Evolutionary conservation across 2,329 filamentous ascomycete genomes (phyloP), one percentile per base, ranked within the genome.

Genomic region (Ophiostoma tasmaniense): DNA sequence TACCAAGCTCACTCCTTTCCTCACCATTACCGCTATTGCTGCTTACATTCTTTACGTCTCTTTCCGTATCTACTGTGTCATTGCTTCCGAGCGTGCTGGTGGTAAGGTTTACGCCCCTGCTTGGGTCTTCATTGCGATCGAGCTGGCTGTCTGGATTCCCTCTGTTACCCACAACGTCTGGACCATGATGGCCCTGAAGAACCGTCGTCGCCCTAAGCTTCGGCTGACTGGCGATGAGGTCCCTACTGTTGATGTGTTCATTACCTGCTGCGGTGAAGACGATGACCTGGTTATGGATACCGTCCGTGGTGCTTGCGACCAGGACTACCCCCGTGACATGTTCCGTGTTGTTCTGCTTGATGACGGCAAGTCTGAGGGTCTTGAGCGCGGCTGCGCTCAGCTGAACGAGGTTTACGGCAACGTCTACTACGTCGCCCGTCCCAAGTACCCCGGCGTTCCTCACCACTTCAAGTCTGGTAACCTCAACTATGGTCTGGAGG

Each of bases 381-480:
- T 87, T 1, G 73, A 75, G n/a, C 42, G 67, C 30, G 71, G 69
- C 25, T 79, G 80, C 70, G 73, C 74, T 1, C 77, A 77, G 1
- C 74, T 84, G 30, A 73, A 77, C 3, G 75, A 78, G 39, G 72
- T 83, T 10, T 83, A 80, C 68, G 79, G 80, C 17, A 85, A 87
- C 70, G 74, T 86, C 8, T 80, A 79, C 72, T 87, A 87, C 75
- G 80, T 83, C 74, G 80, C 84, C 1, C 82, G 84, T 20, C 77
- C 79, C 45, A 83, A 84, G 76, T 77, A 78, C 62, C 80, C 80
- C 3, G 81, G 81, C 8, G 77, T 80, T 42, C 81, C 82, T 1
- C 80, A 85, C 73, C 83, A 86, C 74, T 88, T 86, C 80, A 89
- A 89, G 78, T 85, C 87, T 1, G 86, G 87, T 66, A 89, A 89